Percentiles rank a stretch among this genome's conserved stretches.
These are phyloP conservation scores for Dicorynia guianensis DNA, from an alignment of 306 rosid species.

Conservation along the genomic window DNA sequence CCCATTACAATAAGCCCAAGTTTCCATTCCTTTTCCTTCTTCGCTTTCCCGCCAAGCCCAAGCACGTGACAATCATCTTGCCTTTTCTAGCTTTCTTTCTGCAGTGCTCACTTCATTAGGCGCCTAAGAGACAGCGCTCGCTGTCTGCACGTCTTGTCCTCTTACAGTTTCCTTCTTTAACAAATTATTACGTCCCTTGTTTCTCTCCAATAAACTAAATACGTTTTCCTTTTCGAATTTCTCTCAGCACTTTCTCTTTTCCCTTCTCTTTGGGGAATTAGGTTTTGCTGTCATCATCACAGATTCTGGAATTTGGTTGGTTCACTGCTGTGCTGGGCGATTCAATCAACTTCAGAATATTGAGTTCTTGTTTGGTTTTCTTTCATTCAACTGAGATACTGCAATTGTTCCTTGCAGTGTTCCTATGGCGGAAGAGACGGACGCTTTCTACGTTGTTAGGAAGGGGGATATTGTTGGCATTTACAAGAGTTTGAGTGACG, in stretches of 20 bases:
- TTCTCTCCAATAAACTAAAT: no score
- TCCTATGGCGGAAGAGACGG: conserved; percentile 76
- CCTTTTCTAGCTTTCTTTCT: no score
- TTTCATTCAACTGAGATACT: conserved; percentile 10
- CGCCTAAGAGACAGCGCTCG: no score
- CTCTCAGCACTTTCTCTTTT: not conserved
- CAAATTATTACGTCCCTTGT: no score
- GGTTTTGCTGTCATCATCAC: conserved; percentile 8
- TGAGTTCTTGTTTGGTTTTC: conserved; percentile 12
- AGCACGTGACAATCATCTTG: no score
- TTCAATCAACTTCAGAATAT: not conserved
- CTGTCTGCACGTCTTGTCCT: no score
- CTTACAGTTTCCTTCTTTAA: no score
- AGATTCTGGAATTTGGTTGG: conserved; percentile 28
- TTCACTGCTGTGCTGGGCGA: not conserved
- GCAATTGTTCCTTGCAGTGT: conserved; percentile 34
- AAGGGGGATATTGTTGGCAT: conserved; percentile 81
- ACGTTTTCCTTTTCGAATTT: no score
- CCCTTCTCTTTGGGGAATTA: not conserved
- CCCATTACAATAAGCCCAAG: no score
- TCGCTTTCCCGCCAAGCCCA: no score
- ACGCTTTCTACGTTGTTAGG: conserved; percentile 75
- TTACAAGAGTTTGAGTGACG: conserved; percentile 66
- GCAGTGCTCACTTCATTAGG: no score
- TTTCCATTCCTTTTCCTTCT: no score